A percentile compares a stretch with the other conserved stretches of the same genome.
phyloP scores from a whole-genome alignment of 169 alveolate genomes.

The Besnoitia besnoiti region DNA sequence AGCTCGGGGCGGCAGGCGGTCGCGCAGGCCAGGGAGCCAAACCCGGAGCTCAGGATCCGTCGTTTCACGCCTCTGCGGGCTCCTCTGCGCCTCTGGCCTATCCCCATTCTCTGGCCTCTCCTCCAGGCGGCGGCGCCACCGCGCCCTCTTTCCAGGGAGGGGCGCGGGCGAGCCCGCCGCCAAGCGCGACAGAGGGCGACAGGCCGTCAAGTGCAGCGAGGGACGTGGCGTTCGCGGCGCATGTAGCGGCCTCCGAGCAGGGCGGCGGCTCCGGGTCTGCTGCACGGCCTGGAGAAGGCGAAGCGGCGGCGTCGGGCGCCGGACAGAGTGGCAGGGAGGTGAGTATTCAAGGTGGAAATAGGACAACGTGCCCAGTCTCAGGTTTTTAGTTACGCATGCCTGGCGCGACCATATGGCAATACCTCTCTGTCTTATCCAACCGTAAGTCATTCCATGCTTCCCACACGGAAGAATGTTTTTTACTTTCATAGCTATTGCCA shows the following conservation, averaged over 20 bases:
- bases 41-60: neutral
- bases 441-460: too few relatives aligned
- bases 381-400: too few relatives aligned
- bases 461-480: too few relatives aligned
- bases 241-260: neutral
- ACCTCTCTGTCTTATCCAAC: too few relatives aligned
- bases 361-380: too few relatives aligned
- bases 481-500: too few relatives aligned
- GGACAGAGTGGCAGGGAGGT: too few relatives aligned
- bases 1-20: neutral
- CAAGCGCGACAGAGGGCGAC: neutral
- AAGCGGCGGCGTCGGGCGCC: neutral
- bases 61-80: neutral
- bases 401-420: too few relatives aligned
- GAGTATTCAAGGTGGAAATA: too few relatives aligned
- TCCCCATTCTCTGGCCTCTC: neutral
- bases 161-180: neutral
- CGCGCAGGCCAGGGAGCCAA: neutral
- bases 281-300: neutral
- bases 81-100: neutral
- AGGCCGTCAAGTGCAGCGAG: neutral
- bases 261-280: neutral
- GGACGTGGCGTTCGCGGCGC: neutral
- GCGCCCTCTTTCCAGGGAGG: neutral
- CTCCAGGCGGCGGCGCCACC: neutral